Evolutionary conservation across 139 green algal species (phyloP).

Genomic region (Nannochloris sp.): DNA sequence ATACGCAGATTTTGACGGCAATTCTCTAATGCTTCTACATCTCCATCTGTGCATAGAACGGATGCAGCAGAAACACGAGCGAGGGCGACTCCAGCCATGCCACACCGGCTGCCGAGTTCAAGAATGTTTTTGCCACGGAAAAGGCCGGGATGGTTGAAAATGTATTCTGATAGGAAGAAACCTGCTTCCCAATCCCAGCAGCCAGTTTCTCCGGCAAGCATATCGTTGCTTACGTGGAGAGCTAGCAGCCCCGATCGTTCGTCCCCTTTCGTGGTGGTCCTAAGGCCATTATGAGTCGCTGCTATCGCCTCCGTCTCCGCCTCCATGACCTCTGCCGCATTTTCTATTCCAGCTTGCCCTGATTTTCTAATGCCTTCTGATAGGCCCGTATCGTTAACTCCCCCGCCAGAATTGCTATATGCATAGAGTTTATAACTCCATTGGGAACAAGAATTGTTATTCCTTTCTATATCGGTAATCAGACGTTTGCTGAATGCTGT

Average conservation of each 20-base stretch:
- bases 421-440: constrained; percentile 19
- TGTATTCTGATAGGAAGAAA: constrained; percentile 54
- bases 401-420: too few species aligned
- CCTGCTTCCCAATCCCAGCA: constrained; percentile 73
- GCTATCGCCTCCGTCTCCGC: not conserved
- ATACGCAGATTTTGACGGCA: constrained; percentile 52
- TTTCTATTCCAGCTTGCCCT: not conserved
- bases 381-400: too few species aligned
- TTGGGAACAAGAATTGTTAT: too few species aligned
- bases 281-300: not conserved
- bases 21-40: constrained; percentile 49
- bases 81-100: constrained; percentile 42
- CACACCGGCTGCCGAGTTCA: constrained; percentile 63
- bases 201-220: constrained; percentile 64
- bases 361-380: too few species aligned
- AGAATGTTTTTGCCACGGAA: constrained; percentile 51
- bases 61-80: constrained; percentile 11
- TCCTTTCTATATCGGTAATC: too few species aligned
- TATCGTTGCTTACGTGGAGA: constrained; percentile 38
- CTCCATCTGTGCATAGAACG: constrained; percentile 57
- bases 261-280: too few species aligned
- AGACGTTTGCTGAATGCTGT: constrained; percentile 10
- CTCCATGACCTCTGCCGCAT: not conserved
- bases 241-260: constrained; percentile 17
- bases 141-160: constrained; percentile 41